Evolutionary conservation across 306 rosid species (phyloP).

Genomic region (Casuarina cunninghamiana): DNA sequence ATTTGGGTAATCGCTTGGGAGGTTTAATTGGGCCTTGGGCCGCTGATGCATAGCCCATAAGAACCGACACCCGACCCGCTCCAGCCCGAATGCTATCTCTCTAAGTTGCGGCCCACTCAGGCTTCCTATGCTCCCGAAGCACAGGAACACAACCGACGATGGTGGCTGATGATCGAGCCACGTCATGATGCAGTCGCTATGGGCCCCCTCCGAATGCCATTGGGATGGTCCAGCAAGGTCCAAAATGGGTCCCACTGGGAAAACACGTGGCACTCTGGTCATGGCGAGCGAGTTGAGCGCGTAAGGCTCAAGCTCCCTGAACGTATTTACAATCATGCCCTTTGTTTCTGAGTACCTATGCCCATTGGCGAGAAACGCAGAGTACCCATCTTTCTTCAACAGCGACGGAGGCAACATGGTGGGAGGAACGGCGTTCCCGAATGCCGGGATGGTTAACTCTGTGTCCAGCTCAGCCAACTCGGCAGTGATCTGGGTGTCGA

Average conservation of each 20-base stretch:
- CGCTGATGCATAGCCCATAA: slow-evolving; percentile 52
- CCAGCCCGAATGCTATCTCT: slow-evolving; percentile 44
- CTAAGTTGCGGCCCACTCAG: slow-evolving; percentile 20
- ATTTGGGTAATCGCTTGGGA: slow-evolving; percentile 17
- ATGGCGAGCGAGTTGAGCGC: slow-evolving; percentile 24
- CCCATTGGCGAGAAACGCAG: slow-evolving; percentile 24
- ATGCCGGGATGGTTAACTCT: slow-evolving; percentile 42
- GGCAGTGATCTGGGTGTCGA: slow-evolving; percentile 12
- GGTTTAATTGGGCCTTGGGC: slow-evolving; percentile 30
- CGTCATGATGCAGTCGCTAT: neutral
- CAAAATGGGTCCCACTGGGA: slow-evolving; percentile 38
- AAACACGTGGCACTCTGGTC: slow-evolving; percentile 17
- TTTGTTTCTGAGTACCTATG: slow-evolving; percentile 38
- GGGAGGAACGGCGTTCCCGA: slow-evolving; percentile 37
- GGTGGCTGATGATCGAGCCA: slow-evolving; percentile 37
- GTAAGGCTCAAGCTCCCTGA: slow-evolving; percentile 40
- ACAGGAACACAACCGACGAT: slow-evolving; percentile 35
- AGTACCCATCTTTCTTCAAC: slow-evolving; percentile 16
- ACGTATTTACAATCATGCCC: slow-evolving; percentile 49
- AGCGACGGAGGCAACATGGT: slow-evolving; percentile 28
- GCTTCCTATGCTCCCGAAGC: slow-evolving; percentile 52
- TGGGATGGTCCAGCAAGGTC: slow-evolving; percentile 31
- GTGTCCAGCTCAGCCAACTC: slow-evolving; percentile 4
- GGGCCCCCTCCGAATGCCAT: slow-evolving; percentile 27
- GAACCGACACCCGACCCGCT: slow-evolving; percentile 33